These are phyloP conservation scores for Tylopilus sp. DNA, from an alignment of 1,284 basidiomycete genomes.

Conservation along the genomic window DNA sequence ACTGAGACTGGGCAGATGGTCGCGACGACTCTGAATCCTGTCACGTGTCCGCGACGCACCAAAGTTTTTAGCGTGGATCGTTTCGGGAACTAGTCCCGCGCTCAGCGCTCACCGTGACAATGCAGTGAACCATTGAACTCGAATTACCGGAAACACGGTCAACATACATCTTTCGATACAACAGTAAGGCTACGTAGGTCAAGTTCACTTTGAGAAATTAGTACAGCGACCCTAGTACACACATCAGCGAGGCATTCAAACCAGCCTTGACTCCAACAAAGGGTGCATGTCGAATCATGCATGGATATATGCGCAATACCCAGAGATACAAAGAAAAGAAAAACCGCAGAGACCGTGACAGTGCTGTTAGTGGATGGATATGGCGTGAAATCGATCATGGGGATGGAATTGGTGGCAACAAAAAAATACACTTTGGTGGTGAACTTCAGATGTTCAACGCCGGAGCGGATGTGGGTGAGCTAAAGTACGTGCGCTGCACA, in stretches of 20 bases:
- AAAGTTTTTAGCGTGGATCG: background rate
- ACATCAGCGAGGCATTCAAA: conserved; percentile 1
- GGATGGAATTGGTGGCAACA: conserved; percentile 2
- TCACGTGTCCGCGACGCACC: conserved; percentile 27
- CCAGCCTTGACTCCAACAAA: conserved; percentile 7
- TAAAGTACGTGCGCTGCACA: conserved; percentile 56
- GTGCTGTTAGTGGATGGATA: conserved; percentile 19
- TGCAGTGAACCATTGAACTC: background rate
- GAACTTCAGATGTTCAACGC: conserved; percentile 32
- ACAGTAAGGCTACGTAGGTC: conserved; percentile 4
- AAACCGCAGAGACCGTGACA: background rate
- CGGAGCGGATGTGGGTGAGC: conserved; percentile 35
- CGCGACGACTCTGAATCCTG: background rate
- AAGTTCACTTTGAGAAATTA: conserved; percentile 1
- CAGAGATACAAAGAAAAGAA: conserved; percentile 14
- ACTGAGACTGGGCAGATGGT: background rate
- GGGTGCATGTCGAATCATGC: conserved; percentile 14
- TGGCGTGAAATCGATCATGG: conserved; percentile 10
- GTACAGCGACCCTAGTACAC: conserved; percentile 9
- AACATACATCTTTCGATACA: conserved; percentile 25
- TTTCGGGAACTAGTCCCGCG: background rate
- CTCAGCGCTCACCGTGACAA: background rate
- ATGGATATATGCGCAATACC: conserved; percentile 28
- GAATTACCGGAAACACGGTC: background rate
- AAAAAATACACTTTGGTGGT: conserved; percentile 22